A percentile compares a stretch with the other conserved stretches of the same genome.
Evolutionary conservation across 495 filamentous ascomycete genomes (phyloP).

Genomic region (Pyrenula aspistea): DNA sequence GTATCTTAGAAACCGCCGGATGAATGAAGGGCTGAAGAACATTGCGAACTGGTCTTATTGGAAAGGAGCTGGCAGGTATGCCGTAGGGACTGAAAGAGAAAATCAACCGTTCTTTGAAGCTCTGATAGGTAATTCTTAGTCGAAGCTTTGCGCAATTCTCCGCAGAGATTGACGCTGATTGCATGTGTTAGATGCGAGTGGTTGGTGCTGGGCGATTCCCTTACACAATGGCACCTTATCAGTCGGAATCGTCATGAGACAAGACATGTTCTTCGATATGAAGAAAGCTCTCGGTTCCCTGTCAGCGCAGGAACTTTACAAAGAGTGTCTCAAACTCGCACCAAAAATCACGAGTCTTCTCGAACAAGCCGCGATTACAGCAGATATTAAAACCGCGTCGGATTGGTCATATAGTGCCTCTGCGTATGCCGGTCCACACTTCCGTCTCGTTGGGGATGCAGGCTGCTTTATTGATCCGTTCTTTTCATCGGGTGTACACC

Average conservation of each 20-base stretch:
- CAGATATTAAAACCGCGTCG: slow-evolving; percentile 22
- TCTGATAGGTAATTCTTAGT: slow-evolving; percentile 11
- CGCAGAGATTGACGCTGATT: not conserved
- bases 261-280: slow-evolving; percentile 14
- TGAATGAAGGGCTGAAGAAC: slow-evolving; percentile 28
- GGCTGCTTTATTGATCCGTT: slow-evolving; percentile 32
- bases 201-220: slow-evolving; percentile 34
- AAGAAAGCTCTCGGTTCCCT: slow-evolving; percentile 6
- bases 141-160: not conserved
- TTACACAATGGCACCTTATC: slow-evolving; percentile 29
- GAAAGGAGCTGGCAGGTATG: slow-evolving; percentile 16
- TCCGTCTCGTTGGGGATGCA: slow-evolving; percentile 30
- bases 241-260: slow-evolving; percentile 27
- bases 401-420: slow-evolving; percentile 31
- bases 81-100: slow-evolving; percentile 15
- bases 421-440: slow-evolving; percentile 18
- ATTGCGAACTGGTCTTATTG: slow-evolving; percentile 35
- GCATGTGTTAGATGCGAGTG: slow-evolving; percentile 19
- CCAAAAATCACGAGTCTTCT: slow-evolving; percentile 15
- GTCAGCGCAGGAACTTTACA: slow-evolving; percentile 14
- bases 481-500: slow-evolving; percentile 29
- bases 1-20: slow-evolving; percentile 29
- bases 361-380: slow-evolving; percentile 13
- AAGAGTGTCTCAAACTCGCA: slow-evolving; percentile 10
- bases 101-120: slow-evolving; percentile 29